These are phyloP conservation scores for Cutaneotrichosporon spelunceum DNA, from an alignment of 1,284 basidiomycete genomes.

Conservation along the genomic window DNA sequence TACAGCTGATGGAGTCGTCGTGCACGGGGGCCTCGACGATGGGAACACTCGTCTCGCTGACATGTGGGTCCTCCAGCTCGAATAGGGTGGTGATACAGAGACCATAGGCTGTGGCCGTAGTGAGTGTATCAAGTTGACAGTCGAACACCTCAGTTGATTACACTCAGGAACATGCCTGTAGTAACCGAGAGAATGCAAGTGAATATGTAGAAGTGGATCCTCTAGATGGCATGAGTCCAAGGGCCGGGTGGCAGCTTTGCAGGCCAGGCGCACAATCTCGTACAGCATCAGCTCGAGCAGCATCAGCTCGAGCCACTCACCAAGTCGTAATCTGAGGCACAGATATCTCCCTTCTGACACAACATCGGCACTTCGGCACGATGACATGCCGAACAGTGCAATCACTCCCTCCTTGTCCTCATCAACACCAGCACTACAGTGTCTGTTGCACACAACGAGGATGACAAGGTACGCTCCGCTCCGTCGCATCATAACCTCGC, in stretches of 20 bases:
- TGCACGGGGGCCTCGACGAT: conserved; percentile 46
- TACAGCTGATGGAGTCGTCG: conserved; percentile 22
- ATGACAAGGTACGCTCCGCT: conserved; percentile 20
- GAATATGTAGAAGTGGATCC: too few species aligned
- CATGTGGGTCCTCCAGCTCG: conserved; percentile 35
- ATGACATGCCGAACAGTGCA: not conserved
- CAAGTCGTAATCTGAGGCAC: too few species aligned
- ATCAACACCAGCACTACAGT: not conserved
- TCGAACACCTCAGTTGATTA: not conserved
- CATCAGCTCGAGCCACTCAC: too few species aligned
- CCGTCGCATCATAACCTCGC: conserved; percentile 43
- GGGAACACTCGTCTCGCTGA: conserved; percentile 41
- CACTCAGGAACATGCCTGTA: not conserved
- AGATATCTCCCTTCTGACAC: not conserved
- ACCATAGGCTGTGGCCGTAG: too few species aligned
- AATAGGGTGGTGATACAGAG: not conserved
- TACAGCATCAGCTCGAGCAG: too few species aligned
- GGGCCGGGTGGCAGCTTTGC: too few species aligned
- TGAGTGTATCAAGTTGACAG: not conserved
- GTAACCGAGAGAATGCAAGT: too few species aligned
- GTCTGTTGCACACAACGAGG: not conserved
- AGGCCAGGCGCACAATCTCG: too few species aligned
- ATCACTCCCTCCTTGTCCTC: not conserved
- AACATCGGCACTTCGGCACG: not conserved
- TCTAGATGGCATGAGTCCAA: too few species aligned